These are phyloP conservation scores for slime mould (Dictyostelium discoideum) DNA, from an alignment of 78 protist species.

Conservation along the genomic window dicty_2.7 NC_007090.3:4739501-4740000, in stretches of 20 bases:
- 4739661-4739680: slow-evolving; percentile 78
- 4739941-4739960: slow-evolving; percentile 82
- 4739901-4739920: slow-evolving; percentile 18
- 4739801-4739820: slow-evolving; percentile 71
- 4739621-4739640: slow-evolving; percentile 43
- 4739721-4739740: slow-evolving; percentile 77
- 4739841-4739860: slow-evolving; percentile 77
- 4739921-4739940: slow-evolving; percentile 81
- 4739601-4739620: slow-evolving; percentile 83
- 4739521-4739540: slow-evolving; percentile 82
- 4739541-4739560: slow-evolving; percentile 5
- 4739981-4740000: slow-evolving; percentile 89
- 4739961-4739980: slow-evolving; percentile 91
- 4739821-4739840: slow-evolving; percentile 69
- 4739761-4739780: slow-evolving; percentile 89
- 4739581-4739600: slow-evolving; percentile 80
- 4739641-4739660: slow-evolving; percentile 74
- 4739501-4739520: slow-evolving; percentile 61
- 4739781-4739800: slow-evolving; percentile 44
- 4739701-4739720: slow-evolving; percentile 84
- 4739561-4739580: slow-evolving; percentile 38
- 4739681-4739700: slow-evolving; percentile 50
- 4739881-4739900: slow-evolving; percentile 19
- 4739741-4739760: slow-evolving; percentile 53
- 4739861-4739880: slow-evolving; percentile 86